Base-by-base conservation (phyloP, 2,329 filamentous ascomycete genomes). In the Phialophora verrucosa region DNA sequence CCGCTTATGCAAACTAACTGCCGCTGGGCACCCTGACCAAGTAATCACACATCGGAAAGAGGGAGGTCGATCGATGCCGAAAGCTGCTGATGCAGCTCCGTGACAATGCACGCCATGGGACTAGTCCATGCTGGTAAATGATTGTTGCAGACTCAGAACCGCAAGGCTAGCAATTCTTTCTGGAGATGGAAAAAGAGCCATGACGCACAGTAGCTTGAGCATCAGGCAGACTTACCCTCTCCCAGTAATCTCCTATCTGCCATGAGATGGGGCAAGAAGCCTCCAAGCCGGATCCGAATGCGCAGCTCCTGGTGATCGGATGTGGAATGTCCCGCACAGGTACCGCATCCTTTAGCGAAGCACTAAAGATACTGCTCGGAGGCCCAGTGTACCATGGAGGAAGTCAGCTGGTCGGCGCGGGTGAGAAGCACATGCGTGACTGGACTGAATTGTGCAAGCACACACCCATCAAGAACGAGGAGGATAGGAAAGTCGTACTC, bases 281-380 rank as follows among this genome's bases (percentile, higher is more conserved):
- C 1, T 61, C 59, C 10, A 61, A 61, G 49, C 59, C 59, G 8
- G 47, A 61, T 14, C 59, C 47, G 29, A 61, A 44, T 42, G 59
- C 31, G 31, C 50, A 35, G 59, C 59, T 61, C 20, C 59, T 51
- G 59, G 59, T 61, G 29, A 61, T 61, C 14, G 59, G 59, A 1
- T 61, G 47, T 38, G 59, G 47, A 7, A 61, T 61, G 59, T 61
- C 59, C 32, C 59, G 59, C 25, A 61, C 47, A 12, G 59, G 59
- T 10, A 54, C 47, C 2, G 47, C 59, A 38, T 38, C 59, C 4
- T 61, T 61, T 10, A 61, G 59, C 31, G 44, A 53, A 51, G 59
- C 47, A 14, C 14, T 51, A 20, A 51, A 61, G 29, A 61, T 61
- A 7, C 35, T 61, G 14, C 59, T 61, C 11, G 31, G 47, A 8